Evolutionary conservation across 2,329 filamentous ascomycete species (phyloP), one percentile per base, ranked within the genome.

Genomic region (Ascochyta viciae-villosae): DNA sequence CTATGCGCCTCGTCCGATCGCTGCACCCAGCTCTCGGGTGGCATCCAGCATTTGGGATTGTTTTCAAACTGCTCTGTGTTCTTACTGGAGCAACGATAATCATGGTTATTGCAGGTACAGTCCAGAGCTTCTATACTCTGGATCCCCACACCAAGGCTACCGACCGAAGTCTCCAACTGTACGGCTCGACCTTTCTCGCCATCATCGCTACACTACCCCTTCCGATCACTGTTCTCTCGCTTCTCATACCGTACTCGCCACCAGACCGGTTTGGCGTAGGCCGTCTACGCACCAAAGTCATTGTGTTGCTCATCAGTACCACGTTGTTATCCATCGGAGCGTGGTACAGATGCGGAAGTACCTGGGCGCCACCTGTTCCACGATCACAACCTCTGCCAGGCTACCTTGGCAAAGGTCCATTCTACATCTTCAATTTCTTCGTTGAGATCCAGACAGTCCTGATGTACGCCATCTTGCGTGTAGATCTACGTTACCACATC

Each of bases 361-460:
- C 71, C 26, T 91, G 82, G 74, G 79, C 80, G 51, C 69, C 79
- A 0, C 76, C 78, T 1, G 68, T 76, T 0, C 70, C 75, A 5
- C 23, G 82, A 81, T 26, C 85, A 80, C 3, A 65, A 68, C 52
- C 78, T 40, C 86, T 89, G 2, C 87, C 87, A 5, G 90, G 87
- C 83, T 94, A 88, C 71, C 84, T 91, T 66, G 79, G 79, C 67
- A 90, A 88, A 72, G 84, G 87, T 1, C 86, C 84, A 66, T 96
- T 92, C 79, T 96, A 95, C 78, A 77, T 87, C 69, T 90, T 95
- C 79, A 90, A 91, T 77, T 96, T 90, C 70, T 79, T 78, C 15
- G 80, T 93, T 34, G 92, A 96, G 75, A 78, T 93, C 37, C 70
- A 89, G 23, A 86, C 92, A 34, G 82, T 94, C 4, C 83, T 82